Base-by-base conservation (phyloP, 2,329 filamentous ascomycete genomes). In the Aplosporella prunicola region DNA sequence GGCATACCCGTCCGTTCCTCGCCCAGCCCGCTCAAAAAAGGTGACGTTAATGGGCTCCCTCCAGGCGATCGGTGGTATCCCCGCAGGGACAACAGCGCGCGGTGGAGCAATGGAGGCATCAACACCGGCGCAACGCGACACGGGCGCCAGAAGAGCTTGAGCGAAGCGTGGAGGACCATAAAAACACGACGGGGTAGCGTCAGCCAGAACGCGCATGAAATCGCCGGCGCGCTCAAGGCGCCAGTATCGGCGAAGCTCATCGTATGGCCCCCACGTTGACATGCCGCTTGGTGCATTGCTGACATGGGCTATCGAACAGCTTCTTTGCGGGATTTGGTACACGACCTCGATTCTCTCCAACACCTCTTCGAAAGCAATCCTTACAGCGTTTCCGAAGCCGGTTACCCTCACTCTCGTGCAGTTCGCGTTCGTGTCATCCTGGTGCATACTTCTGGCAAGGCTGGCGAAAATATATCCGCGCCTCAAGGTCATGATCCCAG, bases 351-450 rank as follows among this genome's bases (percentile, higher is more conserved):
- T 93, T 45, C 68, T 96, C 49, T 95, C 91, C 44, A 98, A 96
- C 58, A 95, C 91, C 2, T 96, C 91, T 16, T 95, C 91, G 35
- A 98, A 98, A 65, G 84, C 89, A 13, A 98, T 98, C 53, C 71
- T 96, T 44, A 95, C 86, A 48, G 83, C 85, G 28, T 85, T 95
- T 47, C 78, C 84, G 41, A 91, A 86, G 61, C 89, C 89, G 2
- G 82, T 91, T 20, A 95, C 89, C 14, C 73, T 96, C 51, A 96
- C 89, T 2, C 71, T 94, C 41, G 71, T 94, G 35, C 91, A 98
- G 68, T 98, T 98, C 63, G 82, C 78, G 40, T 88, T 95, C 52
- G 89, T 98, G 26, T 85, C 85, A 9, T 76, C 79, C 39, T 91
- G 87, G 69, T 98, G 91, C 61, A 57, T 96, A 17, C 59, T 87